These are phyloP conservation scores for Amanita molliuscula DNA, from an alignment of 768 basidiomycete genomes.

Conservation along the genomic window DNA sequence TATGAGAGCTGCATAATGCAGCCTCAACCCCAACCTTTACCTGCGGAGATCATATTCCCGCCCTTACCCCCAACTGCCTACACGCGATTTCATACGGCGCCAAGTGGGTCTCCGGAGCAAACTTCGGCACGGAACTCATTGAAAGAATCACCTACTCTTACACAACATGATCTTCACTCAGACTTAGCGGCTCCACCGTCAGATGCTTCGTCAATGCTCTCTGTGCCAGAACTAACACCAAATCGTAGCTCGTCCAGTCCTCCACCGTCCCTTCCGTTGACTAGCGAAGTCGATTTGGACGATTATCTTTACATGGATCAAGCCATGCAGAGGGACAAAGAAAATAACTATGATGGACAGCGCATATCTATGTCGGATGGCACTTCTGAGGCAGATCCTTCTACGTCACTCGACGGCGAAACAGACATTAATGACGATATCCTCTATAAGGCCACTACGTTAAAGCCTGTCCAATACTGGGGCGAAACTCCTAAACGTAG, in stretches of 20 bases:
- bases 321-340: conserved; percentile 9
- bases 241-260: conserved; percentile 60
- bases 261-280: conserved; percentile 27
- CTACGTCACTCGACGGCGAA: conserved; percentile 5
- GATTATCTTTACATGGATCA: conserved; percentile 12
- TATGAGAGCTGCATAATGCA: conserved; percentile 48
- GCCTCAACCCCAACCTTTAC: conserved; percentile 28
- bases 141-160: conserved; percentile 3
- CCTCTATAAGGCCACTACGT: conserved; percentile 23
- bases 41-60: conserved; percentile 65
- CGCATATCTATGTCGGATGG: conserved; percentile 1
- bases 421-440: conserved; percentile 21
- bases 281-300: conserved; percentile 27
- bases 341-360: background rate
- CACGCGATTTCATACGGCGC: conserved; percentile 18
- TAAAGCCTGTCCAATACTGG: conserved; percentile 37
- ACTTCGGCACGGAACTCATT: conserved; percentile 2
- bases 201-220: conserved; percentile 29
- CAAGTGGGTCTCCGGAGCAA: conserved; percentile 10
- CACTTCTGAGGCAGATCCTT: conserved; percentile 5
- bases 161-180: conserved; percentile 8
- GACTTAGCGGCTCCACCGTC: conserved; percentile 15
- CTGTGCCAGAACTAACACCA: conserved; percentile 54
- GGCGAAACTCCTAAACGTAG: conserved; percentile 22
- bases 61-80: conserved; percentile 44